These are phyloP conservation scores for Cyphellophora attinorum DNA, from an alignment of 2,329 filamentous ascomycete species.

Conservation along the genomic window DNA sequence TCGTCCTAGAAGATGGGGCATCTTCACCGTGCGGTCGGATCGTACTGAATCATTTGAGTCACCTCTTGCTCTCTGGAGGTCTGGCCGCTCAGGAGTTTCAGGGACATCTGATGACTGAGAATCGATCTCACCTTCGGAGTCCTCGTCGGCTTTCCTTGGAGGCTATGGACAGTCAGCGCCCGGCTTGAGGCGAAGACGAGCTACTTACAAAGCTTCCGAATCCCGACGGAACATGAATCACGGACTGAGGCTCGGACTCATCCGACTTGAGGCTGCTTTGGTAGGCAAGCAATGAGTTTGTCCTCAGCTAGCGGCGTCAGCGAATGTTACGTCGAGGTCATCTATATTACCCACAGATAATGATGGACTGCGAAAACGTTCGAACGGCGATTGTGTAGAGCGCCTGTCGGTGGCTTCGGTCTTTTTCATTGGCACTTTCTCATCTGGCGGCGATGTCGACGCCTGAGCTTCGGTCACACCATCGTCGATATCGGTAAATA, in stretches of 20 bases:
- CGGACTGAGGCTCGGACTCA: conserved; percentile 63
- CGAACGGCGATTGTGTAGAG: conserved; percentile 1
- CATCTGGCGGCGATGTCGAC: no score
- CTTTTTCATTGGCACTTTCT: conserved; percentile 2
- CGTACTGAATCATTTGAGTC: conserved; percentile 1
- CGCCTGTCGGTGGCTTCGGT: no score
- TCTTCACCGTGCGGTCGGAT: not conserved
- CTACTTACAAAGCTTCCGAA: conserved; percentile 56
- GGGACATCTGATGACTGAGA: not conserved
- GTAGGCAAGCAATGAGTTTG: no score
- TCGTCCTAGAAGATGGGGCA: conserved; percentile 5
- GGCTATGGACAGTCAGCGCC: not conserved
- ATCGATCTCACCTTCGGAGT: not conserved
- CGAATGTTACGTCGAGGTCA: no score
- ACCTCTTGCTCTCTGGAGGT: not conserved
- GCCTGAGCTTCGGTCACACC: no score
- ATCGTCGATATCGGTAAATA: conserved; percentile 75
- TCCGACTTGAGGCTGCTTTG: no score
- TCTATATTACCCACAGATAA: no score
- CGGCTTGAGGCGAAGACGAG: not conserved
- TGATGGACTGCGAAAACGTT: not conserved
- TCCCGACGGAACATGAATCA: conserved; percentile 80
- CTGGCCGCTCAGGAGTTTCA: not conserved
- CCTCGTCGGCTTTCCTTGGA: not conserved
- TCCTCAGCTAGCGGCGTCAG: no score